Evolutionary conservation across 2,329 filamentous ascomycete species (phyloP).

Genomic region (Pestalotiopsis sp.): DNA sequence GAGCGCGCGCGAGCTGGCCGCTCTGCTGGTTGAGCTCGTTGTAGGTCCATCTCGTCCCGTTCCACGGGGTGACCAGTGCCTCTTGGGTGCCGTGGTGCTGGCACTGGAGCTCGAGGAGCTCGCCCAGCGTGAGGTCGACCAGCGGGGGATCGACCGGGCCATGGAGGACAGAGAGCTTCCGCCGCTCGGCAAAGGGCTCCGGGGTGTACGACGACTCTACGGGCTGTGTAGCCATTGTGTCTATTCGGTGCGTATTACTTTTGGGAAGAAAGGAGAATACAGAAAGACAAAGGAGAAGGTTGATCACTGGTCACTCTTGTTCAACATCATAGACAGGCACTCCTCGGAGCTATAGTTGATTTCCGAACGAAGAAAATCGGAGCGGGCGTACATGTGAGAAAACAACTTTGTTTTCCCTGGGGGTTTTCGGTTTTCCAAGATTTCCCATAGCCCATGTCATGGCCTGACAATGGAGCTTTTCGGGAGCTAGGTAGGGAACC

Average conservation of each 20-base stretch:
- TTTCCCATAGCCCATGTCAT: neutral
- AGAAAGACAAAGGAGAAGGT: neutral
- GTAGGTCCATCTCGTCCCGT: constrained; percentile 73
- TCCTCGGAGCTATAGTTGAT: neutral
- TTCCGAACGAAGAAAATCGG: neutral
- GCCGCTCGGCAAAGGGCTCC: constrained; percentile 23
- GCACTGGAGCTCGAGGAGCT: constrained; percentile 72
- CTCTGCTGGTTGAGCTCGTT: constrained; percentile 64
- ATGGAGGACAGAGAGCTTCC: constrained; percentile 61
- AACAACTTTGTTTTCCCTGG: neutral
- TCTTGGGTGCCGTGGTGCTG: constrained; percentile 66
- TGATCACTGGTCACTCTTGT: neutral
- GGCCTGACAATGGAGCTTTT: neutral
- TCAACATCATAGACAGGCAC: neutral
- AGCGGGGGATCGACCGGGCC: constrained; percentile 71
- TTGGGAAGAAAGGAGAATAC: neutral
- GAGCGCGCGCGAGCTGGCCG: constrained; percentile 62
- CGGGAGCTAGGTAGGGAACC: constrained; percentile 2
- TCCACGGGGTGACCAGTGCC: constrained; percentile 76
- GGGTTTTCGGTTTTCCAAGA: neutral
- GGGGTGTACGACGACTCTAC: constrained; percentile 15
- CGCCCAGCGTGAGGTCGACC: constrained; percentile 70
- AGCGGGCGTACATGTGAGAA: neutral
- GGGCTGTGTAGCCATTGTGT: constrained; percentile 28
- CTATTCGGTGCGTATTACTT: constrained; percentile 4